Evolutionary conservation across 805 yeast species (phyloP).

Genomic region (Saturnispora bothae): DNA sequence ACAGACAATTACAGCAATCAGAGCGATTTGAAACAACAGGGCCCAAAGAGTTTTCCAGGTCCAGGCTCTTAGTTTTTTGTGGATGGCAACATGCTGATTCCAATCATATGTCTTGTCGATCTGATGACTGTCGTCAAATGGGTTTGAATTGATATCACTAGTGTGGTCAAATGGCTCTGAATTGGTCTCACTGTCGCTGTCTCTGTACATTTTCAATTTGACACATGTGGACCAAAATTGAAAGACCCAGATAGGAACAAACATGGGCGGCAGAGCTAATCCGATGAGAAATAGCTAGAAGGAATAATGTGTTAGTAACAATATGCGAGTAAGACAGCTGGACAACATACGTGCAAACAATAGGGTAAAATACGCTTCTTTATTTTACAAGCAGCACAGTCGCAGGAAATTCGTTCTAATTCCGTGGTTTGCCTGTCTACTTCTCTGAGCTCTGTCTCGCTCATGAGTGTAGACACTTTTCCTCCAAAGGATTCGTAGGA

Average conservation of each 20-base stretch:
- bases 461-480: conserved; percentile 1
- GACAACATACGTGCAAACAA: conserved; percentile 7
- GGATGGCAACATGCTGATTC: conserved; percentile 11
- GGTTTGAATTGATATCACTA: background rate
- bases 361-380: conserved; percentile 6
- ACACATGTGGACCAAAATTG: conserved; percentile 1
- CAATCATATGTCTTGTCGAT: conserved; percentile 4
- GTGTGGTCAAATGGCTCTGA: too few species aligned
- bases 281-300: conserved; percentile 11
- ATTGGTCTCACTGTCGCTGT: background rate
- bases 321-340: too few species aligned
- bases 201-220: background rate
- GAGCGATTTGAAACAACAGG: conserved; percentile 12
- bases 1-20: conserved; percentile 10
- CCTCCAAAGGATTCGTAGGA: conserved; percentile 6
- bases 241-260: conserved; percentile 6
- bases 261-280: conserved; percentile 5
- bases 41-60: conserved; percentile 12
- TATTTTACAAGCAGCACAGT: conserved; percentile 8
- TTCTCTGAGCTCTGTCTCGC: background rate
- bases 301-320: conserved; percentile 1
- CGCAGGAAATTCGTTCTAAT: too few species aligned
- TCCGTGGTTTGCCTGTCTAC: too few species aligned
- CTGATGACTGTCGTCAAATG: conserved; percentile 3
- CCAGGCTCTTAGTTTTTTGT: conserved; percentile 13